Percentiles rank a stretch among this genome's conserved stretches.
Evolutionary conservation across 2,329 filamentous ascomycete species (phyloP).

Genomic region (Cladosporium sp.): DNA sequence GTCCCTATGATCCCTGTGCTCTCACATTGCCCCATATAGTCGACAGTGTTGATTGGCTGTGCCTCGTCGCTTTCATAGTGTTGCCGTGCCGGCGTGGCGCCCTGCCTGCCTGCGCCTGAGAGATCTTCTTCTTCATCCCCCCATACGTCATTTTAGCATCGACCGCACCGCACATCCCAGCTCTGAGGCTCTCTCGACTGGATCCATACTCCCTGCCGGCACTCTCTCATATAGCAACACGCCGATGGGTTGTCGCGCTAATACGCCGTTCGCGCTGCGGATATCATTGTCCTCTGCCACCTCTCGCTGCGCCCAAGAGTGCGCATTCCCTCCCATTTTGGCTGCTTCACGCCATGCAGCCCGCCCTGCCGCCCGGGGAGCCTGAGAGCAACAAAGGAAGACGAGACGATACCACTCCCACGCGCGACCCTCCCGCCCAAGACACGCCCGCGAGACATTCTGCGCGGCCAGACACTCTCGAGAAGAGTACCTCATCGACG

Average conservation of each 20-base stretch:
- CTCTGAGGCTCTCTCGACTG: too few relatives aligned
- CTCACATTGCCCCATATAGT: too few relatives aligned
- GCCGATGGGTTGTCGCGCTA: constrained; percentile 9
- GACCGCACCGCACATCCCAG: too few relatives aligned
- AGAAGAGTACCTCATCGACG: not conserved
- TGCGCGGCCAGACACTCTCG: not conserved
- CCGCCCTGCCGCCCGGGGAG: constrained; percentile 5
- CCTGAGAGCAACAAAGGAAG: not conserved
- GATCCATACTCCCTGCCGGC: too few relatives aligned
- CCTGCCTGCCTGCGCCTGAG: too few relatives aligned
- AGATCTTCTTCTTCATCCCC: too few relatives aligned
- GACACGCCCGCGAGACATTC: not conserved
- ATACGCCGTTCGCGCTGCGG: not conserved
- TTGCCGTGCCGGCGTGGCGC: too few relatives aligned
- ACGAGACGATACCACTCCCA: not conserved
- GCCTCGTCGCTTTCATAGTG: too few relatives aligned
- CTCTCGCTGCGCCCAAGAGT: not conserved
- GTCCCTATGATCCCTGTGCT: too few relatives aligned
- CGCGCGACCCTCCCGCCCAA: not conserved
- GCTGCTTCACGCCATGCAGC: constrained; percentile 11
- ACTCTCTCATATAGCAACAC: not conserved
- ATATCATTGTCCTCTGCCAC: not conserved
- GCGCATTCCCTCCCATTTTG: not conserved
- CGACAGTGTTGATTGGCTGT: too few relatives aligned
- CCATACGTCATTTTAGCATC: too few relatives aligned